A percentile compares a stretch with the other conserved stretches of the same genome.
These are phyloP conservation scores for Salicornia ramosissima DNA, from an alignment of 148 eudicot species.

Conservation along the genomic window DNA sequence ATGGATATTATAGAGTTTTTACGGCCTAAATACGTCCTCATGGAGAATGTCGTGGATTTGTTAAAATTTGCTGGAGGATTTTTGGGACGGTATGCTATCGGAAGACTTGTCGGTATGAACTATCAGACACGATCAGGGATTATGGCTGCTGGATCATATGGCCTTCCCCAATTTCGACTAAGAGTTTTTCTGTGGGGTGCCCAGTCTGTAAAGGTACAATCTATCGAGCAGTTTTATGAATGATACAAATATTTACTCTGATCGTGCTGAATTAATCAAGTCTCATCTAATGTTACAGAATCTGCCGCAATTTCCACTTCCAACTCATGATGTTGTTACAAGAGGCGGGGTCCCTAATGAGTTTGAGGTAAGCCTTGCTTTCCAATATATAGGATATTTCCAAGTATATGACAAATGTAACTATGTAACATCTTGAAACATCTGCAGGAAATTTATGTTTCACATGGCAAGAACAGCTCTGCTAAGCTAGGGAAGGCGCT, in stretches of 20 bases:
- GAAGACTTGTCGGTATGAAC: constrained; percentile 19
- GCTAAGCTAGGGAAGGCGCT: constrained; percentile 9
- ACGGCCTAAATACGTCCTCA: constrained; percentile 17
- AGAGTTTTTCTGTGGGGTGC: constrained; percentile 25
- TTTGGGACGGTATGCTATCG: constrained; percentile 24
- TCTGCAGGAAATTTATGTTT: constrained; percentile 21
- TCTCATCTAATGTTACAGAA: constrained; percentile 4
- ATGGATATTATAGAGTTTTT: constrained; percentile 21
- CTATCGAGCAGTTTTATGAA: neutral
- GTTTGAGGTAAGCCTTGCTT: constrained; percentile 9
- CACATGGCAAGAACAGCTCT: constrained; percentile 14
- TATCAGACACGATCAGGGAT: constrained; percentile 20
- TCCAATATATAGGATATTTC: neutral
- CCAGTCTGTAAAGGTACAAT: constrained; percentile 13
- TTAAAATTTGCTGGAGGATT: constrained; percentile 16
- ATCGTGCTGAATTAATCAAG: neutral
- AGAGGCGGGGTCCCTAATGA: constrained; percentile 20
- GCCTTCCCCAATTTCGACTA: constrained; percentile 22
- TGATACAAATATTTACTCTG: too few relatives aligned
- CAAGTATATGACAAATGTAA: neutral
- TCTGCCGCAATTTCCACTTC: constrained; percentile 22
- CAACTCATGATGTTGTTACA: constrained; percentile 24
- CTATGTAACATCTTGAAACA: neutral
- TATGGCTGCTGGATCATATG: constrained; percentile 25
- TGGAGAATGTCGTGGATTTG: constrained; percentile 24